phyloP scores from a whole-genome alignment of 2,329 filamentous ascomycete genomes.

The Aspergillus puulaauensis region DNA sequence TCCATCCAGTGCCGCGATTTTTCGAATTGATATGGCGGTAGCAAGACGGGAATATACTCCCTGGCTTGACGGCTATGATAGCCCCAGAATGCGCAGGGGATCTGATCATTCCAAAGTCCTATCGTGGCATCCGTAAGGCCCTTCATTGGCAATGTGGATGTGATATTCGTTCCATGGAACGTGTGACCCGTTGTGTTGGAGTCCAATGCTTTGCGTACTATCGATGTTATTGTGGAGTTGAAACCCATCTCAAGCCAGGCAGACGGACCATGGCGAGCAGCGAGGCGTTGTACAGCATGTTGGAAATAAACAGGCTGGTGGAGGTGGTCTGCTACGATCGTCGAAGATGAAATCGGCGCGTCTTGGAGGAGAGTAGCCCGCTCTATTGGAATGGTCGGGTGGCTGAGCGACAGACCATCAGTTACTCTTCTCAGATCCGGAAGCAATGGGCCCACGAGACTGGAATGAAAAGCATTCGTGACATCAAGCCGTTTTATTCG shows the following conservation, averaged over 20 bases:
- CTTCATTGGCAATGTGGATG: constrained; percentile 1
- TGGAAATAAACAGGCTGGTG: constrained; percentile 6
- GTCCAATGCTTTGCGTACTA: constrained; percentile 31
- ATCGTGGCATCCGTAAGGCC: constrained; percentile 29
- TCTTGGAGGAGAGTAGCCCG: constrained; percentile 14
- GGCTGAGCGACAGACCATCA: constrained; percentile 26
- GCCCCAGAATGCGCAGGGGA: constrained; percentile 39
- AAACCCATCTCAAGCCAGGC: constrained; percentile 28
- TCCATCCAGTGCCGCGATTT: constrained; percentile 42
- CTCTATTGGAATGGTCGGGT: constrained; percentile 31
- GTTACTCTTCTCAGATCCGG: constrained; percentile 27
- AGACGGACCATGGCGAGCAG: constrained; percentile 31
- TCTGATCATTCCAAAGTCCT: constrained; percentile 43
- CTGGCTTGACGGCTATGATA: constrained; percentile 30
- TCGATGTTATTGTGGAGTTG: constrained; percentile 32
- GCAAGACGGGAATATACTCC: constrained; percentile 25
- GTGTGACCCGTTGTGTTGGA: constrained; percentile 1
- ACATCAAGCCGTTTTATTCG: constrained; percentile 43
- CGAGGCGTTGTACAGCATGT: constrained; percentile 5
- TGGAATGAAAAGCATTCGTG: constrained; percentile 51
- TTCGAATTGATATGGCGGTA: constrained; percentile 50
- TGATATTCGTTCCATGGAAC: constrained; percentile 21
- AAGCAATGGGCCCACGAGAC: constrained; percentile 39
- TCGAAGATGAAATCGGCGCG: neutral
- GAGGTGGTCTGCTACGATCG: constrained; percentile 24